Evolutionary conservation across 2,329 filamentous ascomycete species (phyloP).

Genomic region (Ceratocystis destructans): DNA sequence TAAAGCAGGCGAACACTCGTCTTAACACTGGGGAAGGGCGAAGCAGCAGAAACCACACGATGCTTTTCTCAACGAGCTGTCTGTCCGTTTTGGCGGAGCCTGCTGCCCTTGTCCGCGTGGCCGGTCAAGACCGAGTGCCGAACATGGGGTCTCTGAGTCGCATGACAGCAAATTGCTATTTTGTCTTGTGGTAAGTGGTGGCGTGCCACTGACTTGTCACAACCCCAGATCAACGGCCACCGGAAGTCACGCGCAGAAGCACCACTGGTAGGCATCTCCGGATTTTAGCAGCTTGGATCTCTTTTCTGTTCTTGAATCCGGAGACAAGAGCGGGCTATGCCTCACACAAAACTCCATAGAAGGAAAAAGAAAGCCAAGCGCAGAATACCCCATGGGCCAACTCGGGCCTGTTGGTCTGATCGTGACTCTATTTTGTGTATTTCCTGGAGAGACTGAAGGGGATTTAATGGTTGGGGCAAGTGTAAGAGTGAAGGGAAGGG

Average conservation of each 20-base stretch:
- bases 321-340: neutral
- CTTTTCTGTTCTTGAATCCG: neutral
- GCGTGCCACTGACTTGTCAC: neutral
- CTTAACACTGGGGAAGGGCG: neutral
- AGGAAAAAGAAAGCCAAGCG: neutral
- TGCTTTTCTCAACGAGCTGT: too few relatives aligned
- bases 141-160: neutral
- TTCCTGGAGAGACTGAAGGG: neutral
- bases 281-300: slow-evolving; percentile 4
- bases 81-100: too few relatives aligned
- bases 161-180: neutral
- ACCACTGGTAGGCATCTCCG: slow-evolving; percentile 2
- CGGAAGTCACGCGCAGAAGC: neutral
- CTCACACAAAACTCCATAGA: neutral
- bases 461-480: neutral
- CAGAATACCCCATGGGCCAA: slow-evolving; percentile 5
- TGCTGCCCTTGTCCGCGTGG: too few relatives aligned
- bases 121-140: too few relatives aligned
- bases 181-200: neutral
- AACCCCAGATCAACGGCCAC: neutral
- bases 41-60: too few relatives aligned
- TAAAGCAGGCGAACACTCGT: too few relatives aligned
- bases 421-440: slow-evolving; percentile 5
- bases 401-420: slow-evolving; percentile 7
- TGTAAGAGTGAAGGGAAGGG: neutral